Evolutionary conservation across 306 rosid genomes (phyloP).

Genomic region (Chamaecrista fasciculata): DNA sequence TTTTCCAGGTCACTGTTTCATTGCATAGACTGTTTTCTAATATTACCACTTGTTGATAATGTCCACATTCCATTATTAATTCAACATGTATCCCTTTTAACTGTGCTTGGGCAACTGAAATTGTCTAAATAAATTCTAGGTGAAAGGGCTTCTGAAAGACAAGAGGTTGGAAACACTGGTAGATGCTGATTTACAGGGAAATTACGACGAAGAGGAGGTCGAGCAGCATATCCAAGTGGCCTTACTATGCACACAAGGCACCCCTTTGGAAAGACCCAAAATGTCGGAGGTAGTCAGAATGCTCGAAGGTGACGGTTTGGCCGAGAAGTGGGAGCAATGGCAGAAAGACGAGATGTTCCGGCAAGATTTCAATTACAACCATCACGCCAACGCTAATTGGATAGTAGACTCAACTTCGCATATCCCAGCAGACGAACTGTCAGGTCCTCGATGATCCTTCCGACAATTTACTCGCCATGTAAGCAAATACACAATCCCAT

Average conservation of each 20-base stretch:
- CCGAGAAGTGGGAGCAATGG: conserved; percentile 94
- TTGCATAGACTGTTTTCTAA: not conserved
- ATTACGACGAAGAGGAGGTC: conserved; percentile 57
- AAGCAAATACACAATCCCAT: conserved; percentile 29
- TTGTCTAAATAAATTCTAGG: conserved; percentile 47
- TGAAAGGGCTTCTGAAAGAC: conserved; percentile 78
- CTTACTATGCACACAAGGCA: conserved; percentile 77
- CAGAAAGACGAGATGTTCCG: conserved; percentile 75
- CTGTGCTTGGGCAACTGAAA: not conserved
- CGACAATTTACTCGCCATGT: not conserved
- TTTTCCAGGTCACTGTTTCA: not conserved
- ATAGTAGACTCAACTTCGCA: conserved; percentile 74
- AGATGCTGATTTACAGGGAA: conserved; percentile 65
- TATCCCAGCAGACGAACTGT: conserved; percentile 70
- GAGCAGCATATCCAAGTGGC: conserved; percentile 89
- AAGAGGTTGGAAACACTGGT: conserved; percentile 71
- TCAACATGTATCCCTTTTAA: not conserved
- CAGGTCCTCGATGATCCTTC: conserved; percentile 77
- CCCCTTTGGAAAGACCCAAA: conserved; percentile 81
- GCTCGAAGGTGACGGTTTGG: conserved; percentile 95
- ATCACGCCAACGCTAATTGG: conserved; percentile 57
- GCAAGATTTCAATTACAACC: conserved; percentile 48
- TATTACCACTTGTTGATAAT: not conserved
- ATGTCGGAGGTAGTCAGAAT: conserved; percentile 94
- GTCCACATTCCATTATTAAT: not conserved